These are phyloP conservation scores for Populus ilicifolia DNA, from an alignment of 345 rosid species.

Conservation along the genomic window DNA sequence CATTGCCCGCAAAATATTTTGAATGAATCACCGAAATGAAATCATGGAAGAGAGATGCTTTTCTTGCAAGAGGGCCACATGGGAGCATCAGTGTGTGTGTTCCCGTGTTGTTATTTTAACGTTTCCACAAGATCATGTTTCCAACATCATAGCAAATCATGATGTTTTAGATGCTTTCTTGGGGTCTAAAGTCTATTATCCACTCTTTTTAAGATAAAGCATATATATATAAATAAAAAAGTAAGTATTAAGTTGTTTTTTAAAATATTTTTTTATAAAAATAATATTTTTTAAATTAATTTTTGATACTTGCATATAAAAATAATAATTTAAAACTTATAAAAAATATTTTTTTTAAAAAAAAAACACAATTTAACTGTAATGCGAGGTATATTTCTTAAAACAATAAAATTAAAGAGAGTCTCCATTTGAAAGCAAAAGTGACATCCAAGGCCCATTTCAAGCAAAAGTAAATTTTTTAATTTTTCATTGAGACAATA, in stretches of 20 bases:
- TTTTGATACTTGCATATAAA: too few relatives aligned
- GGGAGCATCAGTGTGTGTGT: conserved; percentile 14
- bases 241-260: too few relatives aligned
- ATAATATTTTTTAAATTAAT: too few relatives aligned
- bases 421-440: neutral
- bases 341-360: too few relatives aligned
- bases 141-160: conserved; percentile 25
- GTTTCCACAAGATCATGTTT: conserved; percentile 12
- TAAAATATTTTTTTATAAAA: too few relatives aligned
- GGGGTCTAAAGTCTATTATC: neutral
- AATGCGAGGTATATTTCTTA: neutral
- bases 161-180: conserved; percentile 7
- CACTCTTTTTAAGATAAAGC: conserved; percentile 19
- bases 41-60: conserved; percentile 3
- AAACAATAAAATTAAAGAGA: neutral
- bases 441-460: neutral
- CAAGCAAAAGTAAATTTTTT: too few relatives aligned
- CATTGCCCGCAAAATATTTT: conserved; percentile 3
- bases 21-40: neutral
- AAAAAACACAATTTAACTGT: too few relatives aligned
- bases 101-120: neutral
- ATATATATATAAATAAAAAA: too few relatives aligned
- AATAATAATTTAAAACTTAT: too few relatives aligned
- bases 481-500: neutral
- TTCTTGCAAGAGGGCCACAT: conserved; percentile 16